Evolutionary conservation across 2,329 filamentous ascomycete species (phyloP).

Genomic region (Thielaviopsis ethacetica): DNA sequence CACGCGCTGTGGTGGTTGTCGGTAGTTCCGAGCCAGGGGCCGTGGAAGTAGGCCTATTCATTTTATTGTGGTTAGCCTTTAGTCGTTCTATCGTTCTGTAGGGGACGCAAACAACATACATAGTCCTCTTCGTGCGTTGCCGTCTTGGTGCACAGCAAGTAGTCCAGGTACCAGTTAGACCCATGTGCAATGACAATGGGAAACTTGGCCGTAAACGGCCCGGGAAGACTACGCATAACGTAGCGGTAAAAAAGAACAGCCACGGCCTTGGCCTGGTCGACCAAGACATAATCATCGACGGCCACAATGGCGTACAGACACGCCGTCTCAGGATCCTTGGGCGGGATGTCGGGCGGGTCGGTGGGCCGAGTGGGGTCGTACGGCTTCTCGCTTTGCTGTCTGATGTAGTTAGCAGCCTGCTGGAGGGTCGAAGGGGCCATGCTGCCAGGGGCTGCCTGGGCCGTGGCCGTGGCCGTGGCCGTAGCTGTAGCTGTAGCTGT

Average conservation of each 20-base stretch:
- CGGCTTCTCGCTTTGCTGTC: neutral
- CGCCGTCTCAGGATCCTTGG: neutral
- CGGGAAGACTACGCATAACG: neutral
- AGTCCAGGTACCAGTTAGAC: neutral
- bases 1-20: neutral
- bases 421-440: neutral
- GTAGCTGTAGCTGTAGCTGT: too few relatives aligned
- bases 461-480: too few relatives aligned
- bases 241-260: neutral
- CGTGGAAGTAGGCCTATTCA: neutral
- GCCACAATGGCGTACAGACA: neutral
- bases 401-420: neutral
- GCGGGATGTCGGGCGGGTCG: neutral
- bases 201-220: neutral
- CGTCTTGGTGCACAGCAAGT: neutral
- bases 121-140: neutral
- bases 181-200: neutral
- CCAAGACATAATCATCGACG: neutral
- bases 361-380: neutral
- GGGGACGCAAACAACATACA: neutral
- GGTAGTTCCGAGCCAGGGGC: neutral
- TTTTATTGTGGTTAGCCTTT: neutral
- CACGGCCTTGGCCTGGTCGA: neutral
- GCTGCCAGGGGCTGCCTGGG: neutral
- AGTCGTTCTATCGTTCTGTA: neutral